A percentile compares a stretch with the other conserved stretches of the same genome.
phyloP scores from a whole-genome alignment of 306 rosid genomes.

The Delonix regia region DNA sequence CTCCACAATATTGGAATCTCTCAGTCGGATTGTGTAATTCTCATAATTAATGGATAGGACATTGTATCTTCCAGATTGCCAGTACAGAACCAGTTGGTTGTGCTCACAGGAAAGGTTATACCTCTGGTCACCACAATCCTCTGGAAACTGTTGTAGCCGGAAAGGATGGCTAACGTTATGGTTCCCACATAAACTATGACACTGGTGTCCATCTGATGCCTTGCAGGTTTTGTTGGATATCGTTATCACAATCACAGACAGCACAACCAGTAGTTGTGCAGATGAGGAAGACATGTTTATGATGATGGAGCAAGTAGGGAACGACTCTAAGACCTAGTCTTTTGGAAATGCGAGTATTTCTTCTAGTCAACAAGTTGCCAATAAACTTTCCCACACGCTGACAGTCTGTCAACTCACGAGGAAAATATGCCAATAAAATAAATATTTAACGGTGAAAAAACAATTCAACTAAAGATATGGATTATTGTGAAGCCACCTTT shows the following conservation, averaged over 20 bases:
- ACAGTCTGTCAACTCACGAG: no score
- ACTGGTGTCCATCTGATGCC: neutral
- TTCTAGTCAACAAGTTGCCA: no score
- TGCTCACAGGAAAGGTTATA: neutral
- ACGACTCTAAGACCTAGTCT: no score
- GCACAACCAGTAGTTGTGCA: no score
- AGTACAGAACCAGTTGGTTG: neutral
- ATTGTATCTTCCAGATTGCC: neutral
- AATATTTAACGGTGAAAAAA: no score
- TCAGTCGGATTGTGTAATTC: constrained; percentile 35
- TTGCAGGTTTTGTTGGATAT: neutral
- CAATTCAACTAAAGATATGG: no score
- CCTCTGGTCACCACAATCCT: neutral
- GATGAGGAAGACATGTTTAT: no score
- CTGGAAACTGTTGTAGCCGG: neutral
- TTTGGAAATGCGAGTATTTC: no score
- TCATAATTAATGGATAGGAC: constrained; percentile 14
- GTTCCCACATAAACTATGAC: constrained; percentile 5
- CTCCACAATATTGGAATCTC: constrained; percentile 6
- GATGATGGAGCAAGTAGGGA: no score
- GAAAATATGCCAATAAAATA: no score
- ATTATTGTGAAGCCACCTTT: no score
- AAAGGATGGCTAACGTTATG: constrained; percentile 37
- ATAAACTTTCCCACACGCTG: no score
- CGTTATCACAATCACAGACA: neutral